Evolutionary conservation across 768 basidiomycete species (phyloP), one percentile per base, ranked within the genome.

Genomic region (Bullera alba): DNA sequence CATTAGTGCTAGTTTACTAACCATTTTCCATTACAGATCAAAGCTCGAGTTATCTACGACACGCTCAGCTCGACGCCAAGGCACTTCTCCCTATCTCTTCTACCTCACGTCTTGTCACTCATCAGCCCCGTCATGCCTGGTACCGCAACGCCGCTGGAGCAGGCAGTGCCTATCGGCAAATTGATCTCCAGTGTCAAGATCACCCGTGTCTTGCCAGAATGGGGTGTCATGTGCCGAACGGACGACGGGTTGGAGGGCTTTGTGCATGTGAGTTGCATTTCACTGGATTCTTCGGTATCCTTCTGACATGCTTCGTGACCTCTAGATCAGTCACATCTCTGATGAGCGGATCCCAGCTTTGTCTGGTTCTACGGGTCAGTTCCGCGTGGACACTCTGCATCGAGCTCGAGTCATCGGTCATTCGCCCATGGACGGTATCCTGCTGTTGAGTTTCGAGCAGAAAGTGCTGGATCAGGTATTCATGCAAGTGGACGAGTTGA

Each of bases 291-390:
- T n/a, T 50, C 42, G 49, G 21, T 19, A 26, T 30, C 15, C 36
- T 10, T 21, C 4, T 15, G n/a, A 45, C 37, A 42, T 28, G 29
- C 27, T 16, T 19, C 39, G 3, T 12, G 10, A 14, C 59, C n/a
- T n/a, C n/a, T n/a, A 97, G 90, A 95, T 99, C 61, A 95, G 93
- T 10, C 89, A 95, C 69, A 77, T 85, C 39, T 86, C 89, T 7
- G 91, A 97, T 66, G 87, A 91, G 39, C 89, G 89, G 66, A 76
- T 90, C n/a, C 79, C 85, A 15, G 78, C 83, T n/a, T 75, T 95
- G 21, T 80, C 85, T 4, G 52, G 73, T 5, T 72, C 78, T n/a
- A 81, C 83, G 19, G 86, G 87, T 16, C 79, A 84, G 19, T 96
- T 85, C 85, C 86, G 82, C 71, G 65, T 80, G 46, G 85, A 83